These are phyloP conservation scores for Paramecium octaurelia DNA, from an alignment of 73 alveolate genomes.

Conservation along the genomic window DNA sequence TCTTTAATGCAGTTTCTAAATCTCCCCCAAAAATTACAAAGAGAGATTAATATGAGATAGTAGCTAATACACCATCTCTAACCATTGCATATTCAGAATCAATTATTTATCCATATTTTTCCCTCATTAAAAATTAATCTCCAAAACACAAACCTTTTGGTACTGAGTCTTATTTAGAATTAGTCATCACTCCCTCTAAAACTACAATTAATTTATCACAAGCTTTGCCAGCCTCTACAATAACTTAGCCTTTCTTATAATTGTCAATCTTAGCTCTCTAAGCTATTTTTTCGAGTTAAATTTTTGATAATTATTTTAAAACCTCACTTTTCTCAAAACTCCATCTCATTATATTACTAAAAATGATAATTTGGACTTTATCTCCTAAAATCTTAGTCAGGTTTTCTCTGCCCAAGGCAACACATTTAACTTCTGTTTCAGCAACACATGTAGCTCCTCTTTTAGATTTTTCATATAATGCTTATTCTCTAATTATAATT, in stretches of 20 bases:
- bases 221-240: slow-evolving; percentile 44
- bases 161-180: slow-evolving; percentile 19
- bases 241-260: slow-evolving; percentile 55
- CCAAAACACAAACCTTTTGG: slow-evolving; percentile 43
- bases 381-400: slow-evolving; percentile 61
- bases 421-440: slow-evolving; percentile 60
- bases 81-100: slow-evolving; percentile 43
- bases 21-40: slow-evolving; percentile 54
- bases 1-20: slow-evolving; percentile 46
- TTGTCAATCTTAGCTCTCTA: slow-evolving; percentile 51
- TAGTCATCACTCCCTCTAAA: slow-evolving; percentile 49
- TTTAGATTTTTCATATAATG: slow-evolving; percentile 55
- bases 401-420: slow-evolving; percentile 66
- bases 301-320: slow-evolving; percentile 49
- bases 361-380: slow-evolving; percentile 58
- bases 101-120: background rate
- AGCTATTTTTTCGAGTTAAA: slow-evolving; percentile 62
- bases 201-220: slow-evolving; percentile 59
- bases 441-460: slow-evolving; percentile 63
- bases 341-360: slow-evolving; percentile 64
- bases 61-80: slow-evolving; percentile 52
- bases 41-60: background rate
- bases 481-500: slow-evolving; percentile 33
- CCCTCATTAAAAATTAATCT: slow-evolving; percentile 38
- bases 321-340: slow-evolving; percentile 65